These are phyloP conservation scores for Bonia amplexicaulis DNA, from an alignment of 176 grass and related monocot species.

Conservation along the genomic window DNA sequence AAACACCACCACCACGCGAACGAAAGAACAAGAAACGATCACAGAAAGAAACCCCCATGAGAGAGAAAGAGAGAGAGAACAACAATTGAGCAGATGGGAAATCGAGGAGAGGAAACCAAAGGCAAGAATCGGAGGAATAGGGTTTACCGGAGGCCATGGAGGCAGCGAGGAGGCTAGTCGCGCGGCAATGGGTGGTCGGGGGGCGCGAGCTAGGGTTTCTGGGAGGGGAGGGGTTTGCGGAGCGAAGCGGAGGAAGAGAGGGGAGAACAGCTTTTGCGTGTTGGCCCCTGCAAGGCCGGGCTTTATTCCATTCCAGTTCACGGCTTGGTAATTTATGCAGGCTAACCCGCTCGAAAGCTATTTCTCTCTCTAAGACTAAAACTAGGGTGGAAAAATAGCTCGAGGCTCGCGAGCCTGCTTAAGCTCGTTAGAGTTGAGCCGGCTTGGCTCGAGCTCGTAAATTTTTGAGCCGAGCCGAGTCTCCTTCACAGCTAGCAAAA, in stretches of 20 bases:
- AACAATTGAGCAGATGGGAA: background rate
- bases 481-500: too few relatives aligned
- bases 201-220: conserved; percentile 38
- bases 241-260: background rate
- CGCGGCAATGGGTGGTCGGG: background rate
- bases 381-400: too few relatives aligned
- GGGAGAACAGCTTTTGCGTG: background rate
- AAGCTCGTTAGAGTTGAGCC: too few relatives aligned
- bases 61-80: background rate
- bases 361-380: too few relatives aligned
- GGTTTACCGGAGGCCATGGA: conserved; percentile 69
- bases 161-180: background rate
- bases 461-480: too few relatives aligned
- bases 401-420: too few relatives aligned
- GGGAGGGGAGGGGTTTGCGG: conserved; percentile 15
- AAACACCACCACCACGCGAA: background rate
- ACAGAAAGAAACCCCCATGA: background rate
- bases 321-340: background rate
- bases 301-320: background rate
- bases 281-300: background rate
- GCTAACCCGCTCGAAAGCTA: background rate
- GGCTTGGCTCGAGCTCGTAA: too few relatives aligned
- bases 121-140: background rate
- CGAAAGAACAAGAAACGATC: conserved; percentile 13
- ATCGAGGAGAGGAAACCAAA: background rate